Percentiles rank a stretch among this genome's conserved stretches.
Conservation (phyloP, 2,329 filamentous ascomycete species). For the Cladosporium oxysporum region DNA sequence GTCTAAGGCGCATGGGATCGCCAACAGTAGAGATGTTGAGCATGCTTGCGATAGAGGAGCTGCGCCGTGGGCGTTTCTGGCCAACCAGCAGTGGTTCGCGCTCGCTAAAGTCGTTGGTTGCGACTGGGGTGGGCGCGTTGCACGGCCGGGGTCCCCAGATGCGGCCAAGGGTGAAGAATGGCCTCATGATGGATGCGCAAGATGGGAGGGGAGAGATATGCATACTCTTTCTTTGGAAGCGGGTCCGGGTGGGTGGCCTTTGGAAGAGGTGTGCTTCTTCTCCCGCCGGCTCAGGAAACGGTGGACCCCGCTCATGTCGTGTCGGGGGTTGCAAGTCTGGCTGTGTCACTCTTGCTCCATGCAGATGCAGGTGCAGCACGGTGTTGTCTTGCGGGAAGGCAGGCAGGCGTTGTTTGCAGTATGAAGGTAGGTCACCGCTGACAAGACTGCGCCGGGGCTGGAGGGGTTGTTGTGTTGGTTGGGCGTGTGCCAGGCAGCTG, state of each 20-base stretch:
- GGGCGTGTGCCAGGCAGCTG: not conserved
- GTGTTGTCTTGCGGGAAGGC: not conserved
- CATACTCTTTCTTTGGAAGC: slow-evolving; percentile 21
- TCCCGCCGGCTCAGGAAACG: slow-evolving; percentile 72
- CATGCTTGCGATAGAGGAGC: slow-evolving; percentile 11
- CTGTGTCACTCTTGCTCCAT: slow-evolving; percentile 17
- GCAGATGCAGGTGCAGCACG: slow-evolving; percentile 3
- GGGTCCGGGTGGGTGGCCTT: slow-evolving; percentile 23
- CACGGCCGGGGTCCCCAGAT: slow-evolving; percentile 5
- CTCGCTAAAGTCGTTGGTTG: slow-evolving; percentile 2
- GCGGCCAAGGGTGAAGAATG: not conserved
- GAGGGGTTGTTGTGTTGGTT: not conserved
- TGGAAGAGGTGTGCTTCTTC: slow-evolving; percentile 43
- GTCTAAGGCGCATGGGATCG: slow-evolving; percentile 1
- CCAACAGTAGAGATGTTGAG: slow-evolving; percentile 4
- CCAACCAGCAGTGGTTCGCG: slow-evolving; percentile 10
- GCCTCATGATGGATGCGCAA: slow-evolving; percentile 9
- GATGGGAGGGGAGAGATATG: slow-evolving; percentile 1
- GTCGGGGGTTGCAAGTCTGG: not conserved
- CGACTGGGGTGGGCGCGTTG: not conserved
- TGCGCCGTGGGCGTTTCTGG: slow-evolving; percentile 6
- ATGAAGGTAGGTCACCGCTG: not conserved
- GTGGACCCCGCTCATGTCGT: slow-evolving; percentile 54
- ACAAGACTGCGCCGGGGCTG: not conserved
- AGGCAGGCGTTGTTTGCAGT: not conserved